Evolutionary conservation across 805 yeast genomes (phyloP).

Genomic region (Saccharomycopsis fermentans): DNA sequence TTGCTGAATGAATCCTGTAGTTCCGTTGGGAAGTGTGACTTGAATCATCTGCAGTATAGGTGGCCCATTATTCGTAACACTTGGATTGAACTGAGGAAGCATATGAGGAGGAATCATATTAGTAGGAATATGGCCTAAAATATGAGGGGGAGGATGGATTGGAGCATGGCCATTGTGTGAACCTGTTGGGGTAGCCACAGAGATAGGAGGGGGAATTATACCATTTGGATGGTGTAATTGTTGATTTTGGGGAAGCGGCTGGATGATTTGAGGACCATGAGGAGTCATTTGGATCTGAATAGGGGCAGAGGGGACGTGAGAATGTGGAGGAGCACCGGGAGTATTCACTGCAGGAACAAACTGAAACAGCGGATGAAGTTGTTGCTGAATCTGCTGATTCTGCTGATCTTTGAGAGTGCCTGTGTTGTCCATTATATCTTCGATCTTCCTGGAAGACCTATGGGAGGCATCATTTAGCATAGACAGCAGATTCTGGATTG

Average conservation of each 20-base stretch:
- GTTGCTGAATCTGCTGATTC: background rate
- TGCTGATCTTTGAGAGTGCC: conserved; percentile 1
- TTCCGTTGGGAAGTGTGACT: background rate
- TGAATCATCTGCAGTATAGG: background rate
- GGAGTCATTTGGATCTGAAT: background rate
- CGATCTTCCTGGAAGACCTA: background rate
- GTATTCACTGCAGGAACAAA: background rate
- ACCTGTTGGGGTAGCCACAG: background rate
- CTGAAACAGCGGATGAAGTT: background rate
- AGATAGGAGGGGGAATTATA: background rate
- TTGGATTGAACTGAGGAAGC: background rate
- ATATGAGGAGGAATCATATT: background rate
- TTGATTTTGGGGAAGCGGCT: background rate
- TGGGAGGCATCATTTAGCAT: background rate
- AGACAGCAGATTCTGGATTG: background rate
- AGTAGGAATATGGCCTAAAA: background rate
- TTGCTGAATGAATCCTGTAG: conserved; percentile 3
- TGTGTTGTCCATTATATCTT: background rate
- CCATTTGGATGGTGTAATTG: background rate
- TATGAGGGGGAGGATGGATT: background rate
- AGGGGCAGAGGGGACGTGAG: background rate
- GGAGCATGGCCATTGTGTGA: background rate
- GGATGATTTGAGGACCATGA: background rate
- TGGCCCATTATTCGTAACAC: background rate
- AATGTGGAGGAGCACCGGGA: background rate